Percentiles rank a stretch among this genome's conserved stretches.
phyloP scores from a whole-genome alignment of 176 grass and related monocot species.

The Rhipidocladum racemiflorum region DNA sequence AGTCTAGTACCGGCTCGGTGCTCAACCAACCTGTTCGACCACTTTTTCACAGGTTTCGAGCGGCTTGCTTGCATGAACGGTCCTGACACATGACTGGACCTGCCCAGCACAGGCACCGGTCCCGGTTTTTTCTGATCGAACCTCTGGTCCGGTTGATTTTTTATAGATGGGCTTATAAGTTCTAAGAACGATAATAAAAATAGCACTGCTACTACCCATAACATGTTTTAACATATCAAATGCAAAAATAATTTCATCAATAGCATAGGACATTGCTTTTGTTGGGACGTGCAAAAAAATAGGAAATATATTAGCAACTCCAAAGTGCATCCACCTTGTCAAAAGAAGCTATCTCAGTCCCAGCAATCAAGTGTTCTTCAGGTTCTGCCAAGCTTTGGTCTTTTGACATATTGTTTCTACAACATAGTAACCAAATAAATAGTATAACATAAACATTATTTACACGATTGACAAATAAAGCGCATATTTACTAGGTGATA shows the following conservation, averaged over 20 bases:
- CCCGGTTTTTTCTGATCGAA: no score
- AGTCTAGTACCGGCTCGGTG: neutral
- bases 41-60: neutral
- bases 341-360: constrained; percentile 68
- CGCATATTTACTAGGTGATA: constrained; percentile 5
- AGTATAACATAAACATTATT: neutral
- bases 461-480: constrained; percentile 11
- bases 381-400: constrained; percentile 29
- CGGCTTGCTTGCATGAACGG: neutral
- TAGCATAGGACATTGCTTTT: neutral
- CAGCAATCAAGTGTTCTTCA: constrained; percentile 31
- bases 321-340: constrained; percentile 66
- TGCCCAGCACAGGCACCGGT: neutral
- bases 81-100: neutral
- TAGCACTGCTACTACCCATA: neutral
- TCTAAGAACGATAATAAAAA: constrained; percentile 2
- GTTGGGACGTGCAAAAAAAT: neutral
- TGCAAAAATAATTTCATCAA: constrained; percentile 1
- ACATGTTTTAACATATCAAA: constrained; percentile 14
- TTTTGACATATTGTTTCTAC: constrained; percentile 52
- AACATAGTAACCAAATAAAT: constrained; percentile 31
- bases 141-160: neutral
- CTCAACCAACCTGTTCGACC: neutral
- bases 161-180: neutral
- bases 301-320: neutral